Conservation (phyloP, 1,284 basidiomycete species). For the Fistulina hepatica region DNA sequence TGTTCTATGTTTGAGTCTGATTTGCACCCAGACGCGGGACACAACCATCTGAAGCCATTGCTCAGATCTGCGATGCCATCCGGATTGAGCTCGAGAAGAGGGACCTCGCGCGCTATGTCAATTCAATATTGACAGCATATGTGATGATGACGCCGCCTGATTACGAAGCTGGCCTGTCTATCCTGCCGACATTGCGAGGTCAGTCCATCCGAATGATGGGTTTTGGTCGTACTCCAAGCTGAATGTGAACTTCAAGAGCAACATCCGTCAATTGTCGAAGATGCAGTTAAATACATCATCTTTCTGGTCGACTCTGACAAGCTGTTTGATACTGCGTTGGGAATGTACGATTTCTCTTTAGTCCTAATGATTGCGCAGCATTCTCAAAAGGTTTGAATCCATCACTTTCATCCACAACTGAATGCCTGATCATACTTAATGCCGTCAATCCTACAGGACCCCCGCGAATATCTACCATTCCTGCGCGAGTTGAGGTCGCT, state of each 20-base stretch:
- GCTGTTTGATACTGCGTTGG: conserved; percentile 89
- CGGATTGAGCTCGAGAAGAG: conserved; percentile 61
- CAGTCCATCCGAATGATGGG: no score
- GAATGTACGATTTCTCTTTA: conserved; percentile 97
- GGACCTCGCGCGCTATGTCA: conserved; percentile 75
- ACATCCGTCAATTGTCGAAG: conserved; percentile 75
- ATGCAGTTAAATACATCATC: conserved; percentile 97
- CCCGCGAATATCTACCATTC: conserved; percentile 96
- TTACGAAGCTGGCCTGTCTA: conserved; percentile 73
- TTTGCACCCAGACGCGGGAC: conserved; percentile 41
- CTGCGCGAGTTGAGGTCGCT: conserved; percentile 79
- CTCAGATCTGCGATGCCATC: conserved; percentile 72
- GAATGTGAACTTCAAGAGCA: conserved; percentile 28
- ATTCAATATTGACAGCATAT: conserved; percentile 86
- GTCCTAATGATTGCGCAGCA: conserved; percentile 96
- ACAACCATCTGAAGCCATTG: conserved; percentile 46
- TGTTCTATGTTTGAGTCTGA: neutral
- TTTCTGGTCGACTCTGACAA: conserved; percentile 92
- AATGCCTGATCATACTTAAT: conserved; percentile 2
- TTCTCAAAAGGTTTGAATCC: conserved; percentile 70
- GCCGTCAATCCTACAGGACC: conserved; percentile 84
- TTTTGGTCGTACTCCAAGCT: conserved; percentile 3
- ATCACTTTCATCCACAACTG: neutral
- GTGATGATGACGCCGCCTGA: conserved; percentile 90
- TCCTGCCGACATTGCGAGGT: conserved; percentile 78